These are phyloP conservation scores for Carallia pectinifolia DNA, from an alignment of 345 rosid genomes.

Conservation along the genomic window DNA sequence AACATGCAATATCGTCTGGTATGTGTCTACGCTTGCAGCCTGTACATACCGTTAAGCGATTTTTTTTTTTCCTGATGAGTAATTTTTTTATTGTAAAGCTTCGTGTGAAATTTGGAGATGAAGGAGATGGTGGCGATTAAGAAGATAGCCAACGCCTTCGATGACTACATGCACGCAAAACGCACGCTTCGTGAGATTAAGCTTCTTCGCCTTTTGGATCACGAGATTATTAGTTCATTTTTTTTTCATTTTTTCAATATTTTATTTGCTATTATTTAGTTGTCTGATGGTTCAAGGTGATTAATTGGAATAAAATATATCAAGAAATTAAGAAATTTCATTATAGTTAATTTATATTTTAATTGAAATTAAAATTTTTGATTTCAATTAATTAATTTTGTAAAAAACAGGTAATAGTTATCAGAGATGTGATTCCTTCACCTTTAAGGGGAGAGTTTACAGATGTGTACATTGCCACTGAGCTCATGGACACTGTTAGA, in stretches of 20 bases:
- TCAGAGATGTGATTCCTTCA: conserved; percentile 93
- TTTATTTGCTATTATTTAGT: not conserved
- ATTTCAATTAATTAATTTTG: not conserved
- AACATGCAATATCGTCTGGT: conserved; percentile 98
- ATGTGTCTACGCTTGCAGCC: too few species aligned
- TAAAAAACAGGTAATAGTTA: conserved; percentile 63
- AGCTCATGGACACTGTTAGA: conserved; percentile 97
- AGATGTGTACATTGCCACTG: conserved; percentile 83
- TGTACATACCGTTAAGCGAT: too few species aligned
- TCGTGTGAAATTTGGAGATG: conserved; percentile 85
- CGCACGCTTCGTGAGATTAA: conserved; percentile 98
- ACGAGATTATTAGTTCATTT: conserved; percentile 75
- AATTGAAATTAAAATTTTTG: too few species aligned
- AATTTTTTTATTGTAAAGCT: too few species aligned
- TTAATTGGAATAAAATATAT: too few species aligned
- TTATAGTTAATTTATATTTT: too few species aligned
- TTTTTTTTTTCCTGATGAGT: too few species aligned
- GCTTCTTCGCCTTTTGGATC: conserved; percentile 94
- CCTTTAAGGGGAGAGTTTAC: conserved; percentile 73
- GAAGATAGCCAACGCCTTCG: conserved; percentile 96
- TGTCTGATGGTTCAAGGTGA: too few species aligned
- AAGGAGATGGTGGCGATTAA: conserved; percentile 93
- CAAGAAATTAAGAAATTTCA: too few species aligned
- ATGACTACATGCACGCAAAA: conserved; percentile 92
- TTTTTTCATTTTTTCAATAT: not conserved